A percentile compares a stretch with the other conserved stretches of the same genome.
These are phyloP conservation scores for Ceratocystis alfenasii DNA, from an alignment of 2,329 filamentous ascomycete species.

Conservation along the genomic window DNA sequence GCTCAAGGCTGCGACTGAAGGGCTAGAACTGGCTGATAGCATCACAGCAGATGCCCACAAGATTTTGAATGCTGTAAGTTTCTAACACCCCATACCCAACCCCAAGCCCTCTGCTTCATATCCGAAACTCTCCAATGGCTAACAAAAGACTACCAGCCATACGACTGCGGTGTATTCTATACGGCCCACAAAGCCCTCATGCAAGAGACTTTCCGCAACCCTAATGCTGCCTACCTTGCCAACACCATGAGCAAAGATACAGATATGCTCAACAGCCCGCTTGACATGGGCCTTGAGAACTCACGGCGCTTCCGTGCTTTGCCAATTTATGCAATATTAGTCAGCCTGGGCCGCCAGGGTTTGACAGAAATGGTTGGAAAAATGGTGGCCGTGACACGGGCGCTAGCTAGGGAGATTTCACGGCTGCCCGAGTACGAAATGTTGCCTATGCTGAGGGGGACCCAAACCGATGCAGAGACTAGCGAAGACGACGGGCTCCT, in stretches of 20 bases:
- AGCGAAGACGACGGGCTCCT: conserved; percentile 31
- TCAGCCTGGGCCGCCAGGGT: conserved; percentile 60
- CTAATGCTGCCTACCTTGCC: conserved; percentile 70
- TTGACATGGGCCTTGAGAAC: conserved; percentile 84
- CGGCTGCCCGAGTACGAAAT: conserved; percentile 52
- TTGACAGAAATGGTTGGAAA: conserved; percentile 56
- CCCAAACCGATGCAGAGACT: not conserved
- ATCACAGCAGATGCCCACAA: conserved; percentile 84
- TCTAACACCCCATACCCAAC: not conserved
- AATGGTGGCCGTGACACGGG: conserved; percentile 60
- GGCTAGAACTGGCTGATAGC: conserved; percentile 72
- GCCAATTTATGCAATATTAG: conserved; percentile 72
- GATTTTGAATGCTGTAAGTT: conserved; percentile 68
- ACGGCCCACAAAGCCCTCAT: conserved; percentile 50
- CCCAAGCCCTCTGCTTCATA: not conserved
- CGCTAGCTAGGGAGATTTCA: conserved; percentile 51
- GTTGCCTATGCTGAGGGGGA: conserved; percentile 37
- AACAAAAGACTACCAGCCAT: conserved; percentile 43
- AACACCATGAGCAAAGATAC: conserved; percentile 26
- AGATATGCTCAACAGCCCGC: conserved; percentile 55
- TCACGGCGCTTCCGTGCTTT: conserved; percentile 81
- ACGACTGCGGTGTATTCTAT: conserved; percentile 86
- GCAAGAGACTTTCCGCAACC: conserved; percentile 61
- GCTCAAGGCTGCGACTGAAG: conserved; percentile 42
- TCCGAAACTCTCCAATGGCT: not conserved